Base-by-base conservation (phyloP, 2,329 filamentous ascomycete genomes). In the Penicillium italicum region DNA sequence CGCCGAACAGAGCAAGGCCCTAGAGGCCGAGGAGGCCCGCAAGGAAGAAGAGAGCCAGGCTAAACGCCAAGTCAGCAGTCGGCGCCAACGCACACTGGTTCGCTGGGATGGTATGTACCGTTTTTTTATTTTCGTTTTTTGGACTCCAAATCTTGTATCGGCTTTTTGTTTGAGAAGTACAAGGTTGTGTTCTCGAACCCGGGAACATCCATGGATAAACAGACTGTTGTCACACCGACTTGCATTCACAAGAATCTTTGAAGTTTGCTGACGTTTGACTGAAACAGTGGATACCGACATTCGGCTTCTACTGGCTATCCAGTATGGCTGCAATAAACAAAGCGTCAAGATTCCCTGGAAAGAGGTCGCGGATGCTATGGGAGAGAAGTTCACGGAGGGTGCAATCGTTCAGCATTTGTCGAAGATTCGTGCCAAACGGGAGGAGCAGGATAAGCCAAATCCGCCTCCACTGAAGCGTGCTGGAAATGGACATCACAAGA, bases 361-460 rank as follows among this genome's bases (percentile, higher is more conserved):
- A 1, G 57, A 72, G 2, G 69, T 79, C 22, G 76, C 76, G 6
- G 46, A 60, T 22, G 58, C 66, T 1, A 76, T 80, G 72, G 72
- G 72, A 6, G 52, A 66, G 1, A 69, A 68, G n/a, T 74, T 75
- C 52, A 72, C 70, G 0, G 75, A 75, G 45, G 76, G 77, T 2
- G 74, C 77, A 1, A 77, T 79, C 22, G 64, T 75, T 1, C 78
- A 80, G 58, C 78, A 80, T 50, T 64, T 80, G 14, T 68, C 76
- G 0, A 80, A 80, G 55, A 59, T 79, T 3, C 76, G 77, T 9
- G 46, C 37, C 18, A 69, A 71, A 30, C 69, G 77, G 56, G 56
- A 68, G 9, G 56, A 62, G 3, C 63, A 65, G 4, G 67, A 68
- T 0, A 69, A 74, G 28, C 59, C 58, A 1, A 72, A 77, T 3